Evolutionary conservation across 192 early-diverging fungal species (phyloP).

Genomic region (Thamnidium elegans): DNA sequence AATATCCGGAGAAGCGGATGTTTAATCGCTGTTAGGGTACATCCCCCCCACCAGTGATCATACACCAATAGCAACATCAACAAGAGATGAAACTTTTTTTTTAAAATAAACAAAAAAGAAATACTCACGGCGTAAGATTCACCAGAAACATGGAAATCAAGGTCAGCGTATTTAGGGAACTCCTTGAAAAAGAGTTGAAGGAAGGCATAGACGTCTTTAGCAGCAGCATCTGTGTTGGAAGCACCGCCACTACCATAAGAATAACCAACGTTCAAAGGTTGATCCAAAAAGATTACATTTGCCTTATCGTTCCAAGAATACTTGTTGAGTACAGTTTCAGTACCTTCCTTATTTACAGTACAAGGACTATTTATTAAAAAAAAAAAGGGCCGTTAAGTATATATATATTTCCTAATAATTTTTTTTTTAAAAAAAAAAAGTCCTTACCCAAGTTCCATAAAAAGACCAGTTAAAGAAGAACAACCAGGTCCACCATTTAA

Average conservation of each 20-base stretch:
- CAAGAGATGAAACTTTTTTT: background rate
- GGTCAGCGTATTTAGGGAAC: constrained; percentile 75
- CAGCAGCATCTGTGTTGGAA: constrained; percentile 76
- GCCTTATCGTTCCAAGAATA: constrained; percentile 93
- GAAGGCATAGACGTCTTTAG: constrained; percentile 92
- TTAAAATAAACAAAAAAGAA: constrained; percentile 16
- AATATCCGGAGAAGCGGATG: too few relatives aligned
- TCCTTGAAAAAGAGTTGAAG: constrained; percentile 90
- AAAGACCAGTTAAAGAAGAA: constrained; percentile 40
- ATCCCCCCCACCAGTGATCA: too few relatives aligned
- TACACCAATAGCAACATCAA: background rate
- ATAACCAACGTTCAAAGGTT: constrained; percentile 93
- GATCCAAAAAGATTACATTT: constrained; percentile 82
- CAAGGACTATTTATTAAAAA: constrained; percentile 61
- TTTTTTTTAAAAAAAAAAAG: background rate
- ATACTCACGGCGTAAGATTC: constrained; percentile 54
- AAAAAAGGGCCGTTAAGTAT: background rate
- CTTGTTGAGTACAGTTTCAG: constrained; percentile 64
- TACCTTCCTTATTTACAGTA: constrained; percentile 78
- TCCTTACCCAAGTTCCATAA: constrained; percentile 41
- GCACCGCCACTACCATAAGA: constrained; percentile 76
- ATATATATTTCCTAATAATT: background rate
- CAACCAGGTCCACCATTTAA: constrained; percentile 45
- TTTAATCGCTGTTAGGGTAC: too few relatives aligned
- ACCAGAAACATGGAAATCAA: constrained; percentile 89